Evolutionary conservation across 1,139 yeast genomes (phyloP), one percentile per base, ranked within the genome.

Genomic region (Scheffersomyces parashehatae): DNA sequence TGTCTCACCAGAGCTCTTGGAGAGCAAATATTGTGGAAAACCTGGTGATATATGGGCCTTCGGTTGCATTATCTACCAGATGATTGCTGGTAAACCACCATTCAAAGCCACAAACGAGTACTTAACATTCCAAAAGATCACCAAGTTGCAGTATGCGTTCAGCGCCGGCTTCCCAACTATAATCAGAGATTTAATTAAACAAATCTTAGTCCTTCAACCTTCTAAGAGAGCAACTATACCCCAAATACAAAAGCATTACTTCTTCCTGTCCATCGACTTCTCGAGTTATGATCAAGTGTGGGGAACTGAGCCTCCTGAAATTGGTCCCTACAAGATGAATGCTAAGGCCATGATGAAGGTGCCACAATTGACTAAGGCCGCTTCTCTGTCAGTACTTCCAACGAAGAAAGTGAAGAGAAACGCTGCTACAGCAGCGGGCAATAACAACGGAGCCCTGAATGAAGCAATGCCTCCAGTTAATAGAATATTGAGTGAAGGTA

Each of bases 31-130:
- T 51, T 84, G 90, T 59, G 87, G 88, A 11, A 83, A 79, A 54
- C 85, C 85, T 24, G 83, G 90, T 38, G 95, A 90, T 64, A 66
- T 84, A 28, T 87, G 95, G 95, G 93, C 95, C 0, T 65, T 85
- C 50, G 95, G 95, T 0, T 87, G 95, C 62, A 85, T 87, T 34
- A 56, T 86, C 9, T 87, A 81, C 55, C 95, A 87, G 60, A 78
- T 87, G 72, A 74, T 84, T 39, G 85, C 85, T 6, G 95, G 95
- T 0, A 71, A 75, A 39, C 95, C 95, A 0, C 95, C 95, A 0
- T 87, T 87, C 55, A 83, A 86, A 56, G 95, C 91, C 0, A 75
- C 80, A 9, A 85, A 85, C 48, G 95, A 87, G 57, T 81, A 85
- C 54, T 73, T 81, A 45, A 86, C 93, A 0, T 87, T 87, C 60